Base-by-base conservation (phyloP, 2,329 filamentous ascomycete genomes). In the Zelopaecilomyces penicillatus region DNA sequence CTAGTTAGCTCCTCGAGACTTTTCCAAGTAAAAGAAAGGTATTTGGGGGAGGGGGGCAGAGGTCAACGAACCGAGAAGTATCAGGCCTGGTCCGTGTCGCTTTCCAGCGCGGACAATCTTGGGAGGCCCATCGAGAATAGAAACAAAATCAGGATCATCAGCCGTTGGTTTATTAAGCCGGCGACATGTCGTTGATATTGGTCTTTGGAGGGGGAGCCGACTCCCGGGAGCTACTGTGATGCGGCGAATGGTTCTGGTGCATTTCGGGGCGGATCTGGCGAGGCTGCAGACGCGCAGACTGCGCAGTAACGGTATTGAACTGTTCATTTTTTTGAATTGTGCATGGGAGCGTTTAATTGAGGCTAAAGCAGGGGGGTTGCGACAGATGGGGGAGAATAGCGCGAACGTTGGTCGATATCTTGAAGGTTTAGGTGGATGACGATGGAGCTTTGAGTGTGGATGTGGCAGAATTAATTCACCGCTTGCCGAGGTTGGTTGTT, bases 91-190 rank as follows among this genome's bases (percentile, higher is more conserved):
- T 1, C 87, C 87, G 70, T 96, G 89, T 33, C 66, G 71, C 54
- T 79, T 76, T 41, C 85, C 82, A 1, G 80, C 71, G 38, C 88
- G 85, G 33, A 97, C 83, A 31, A 96, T 78, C 53, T 79, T 76
- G 0, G 90, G 80, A 1, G 91, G 89, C 48, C 86, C 83, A 68
- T 98, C 91, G 52, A 96, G 78, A 52, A 95, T 82, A 6, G 89
- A 95, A 48, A 80, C 75, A 70, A 94, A 96, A 60, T 75, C 75
- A 2, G 87, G 85, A 60, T 89, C 78, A 57, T 95, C 87, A 55
- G 76, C 83, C 30, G 79, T 75, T 52, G 77, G 75, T 37, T 55
- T 57, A 38, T 49, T 47, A n/a, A 51, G 46, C 36, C 50, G 50
- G 7, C 50, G 41, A 6, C 50, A 30, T 5, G 53, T 45, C 10